Conservation (phyloP, 2,329 filamentous ascomycete species). For the Pestalotiopsis sp. region DNA sequence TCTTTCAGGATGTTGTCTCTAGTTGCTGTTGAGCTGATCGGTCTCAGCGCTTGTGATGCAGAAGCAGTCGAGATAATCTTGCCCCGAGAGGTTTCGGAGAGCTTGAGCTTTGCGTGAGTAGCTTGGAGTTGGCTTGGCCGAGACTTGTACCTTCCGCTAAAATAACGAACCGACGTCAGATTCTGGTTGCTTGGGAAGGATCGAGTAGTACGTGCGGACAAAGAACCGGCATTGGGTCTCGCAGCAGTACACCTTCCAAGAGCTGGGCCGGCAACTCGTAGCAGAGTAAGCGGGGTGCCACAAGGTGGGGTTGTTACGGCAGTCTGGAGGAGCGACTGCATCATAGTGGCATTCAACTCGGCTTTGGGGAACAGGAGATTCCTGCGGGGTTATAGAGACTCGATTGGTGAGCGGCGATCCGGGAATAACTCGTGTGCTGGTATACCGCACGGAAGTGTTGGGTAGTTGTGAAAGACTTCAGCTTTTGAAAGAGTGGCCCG, state of each 20-base stretch:
- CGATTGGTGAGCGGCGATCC: background rate
- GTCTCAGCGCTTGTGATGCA: background rate
- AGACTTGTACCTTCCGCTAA: background rate
- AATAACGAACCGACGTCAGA: background rate
- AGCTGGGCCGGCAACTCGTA: slow-evolving; percentile 4
- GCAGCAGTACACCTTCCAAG: background rate
- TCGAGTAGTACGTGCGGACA: background rate
- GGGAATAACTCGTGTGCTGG: background rate
- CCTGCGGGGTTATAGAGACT: slow-evolving; percentile 6
- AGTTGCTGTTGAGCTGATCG: background rate
- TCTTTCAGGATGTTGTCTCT: too few species aligned
- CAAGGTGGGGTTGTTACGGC: slow-evolving; percentile 9
- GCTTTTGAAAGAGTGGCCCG: background rate
- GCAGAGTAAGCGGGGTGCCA: slow-evolving; percentile 9
- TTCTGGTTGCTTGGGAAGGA: background rate
- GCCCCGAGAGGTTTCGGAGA: background rate
- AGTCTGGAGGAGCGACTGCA: slow-evolving; percentile 6
- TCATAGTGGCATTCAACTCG: slow-evolving; percentile 3
- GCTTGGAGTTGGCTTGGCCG: background rate
- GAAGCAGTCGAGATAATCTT: background rate
- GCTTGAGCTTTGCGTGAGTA: background rate
- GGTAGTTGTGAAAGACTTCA: background rate
- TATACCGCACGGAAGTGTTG: background rate
- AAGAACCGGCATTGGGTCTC: background rate
- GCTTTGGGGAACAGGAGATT: background rate